phyloP scores from a whole-genome alignment of 1,284 basidiomycete species.

The Acaromyces ingoldii region DNA sequence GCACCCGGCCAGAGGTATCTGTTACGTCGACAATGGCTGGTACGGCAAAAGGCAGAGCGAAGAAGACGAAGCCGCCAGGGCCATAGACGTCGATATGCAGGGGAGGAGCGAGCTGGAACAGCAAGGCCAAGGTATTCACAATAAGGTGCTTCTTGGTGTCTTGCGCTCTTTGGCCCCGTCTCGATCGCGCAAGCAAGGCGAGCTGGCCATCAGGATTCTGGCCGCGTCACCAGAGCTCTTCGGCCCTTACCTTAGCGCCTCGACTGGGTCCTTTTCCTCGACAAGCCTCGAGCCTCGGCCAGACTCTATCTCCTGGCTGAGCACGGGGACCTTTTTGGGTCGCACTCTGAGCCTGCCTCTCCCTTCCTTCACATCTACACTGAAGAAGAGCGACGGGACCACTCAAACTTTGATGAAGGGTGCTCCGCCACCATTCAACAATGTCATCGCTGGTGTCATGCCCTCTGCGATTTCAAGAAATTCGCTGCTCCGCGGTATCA shows the following conservation, averaged over 20 bases:
- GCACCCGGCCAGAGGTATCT: constrained; percentile 74
- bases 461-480: constrained; percentile 24
- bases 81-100: constrained; percentile 39
- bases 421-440: constrained; percentile 65
- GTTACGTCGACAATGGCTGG: constrained; percentile 85
- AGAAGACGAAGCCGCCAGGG: not conserved
- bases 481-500: constrained; percentile 68
- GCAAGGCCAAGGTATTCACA: constrained; percentile 59
- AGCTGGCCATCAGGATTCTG: constrained; percentile 73
- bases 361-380: constrained; percentile 54
- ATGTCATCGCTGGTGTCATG: constrained; percentile 56
- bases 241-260: constrained; percentile 58
- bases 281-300: constrained; percentile 78
- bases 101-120: constrained; percentile 54
- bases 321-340: constrained; percentile 75
- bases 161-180: constrained; percentile 70
- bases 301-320: constrained; percentile 75
- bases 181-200: constrained; percentile 79
- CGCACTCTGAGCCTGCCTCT: constrained; percentile 70
- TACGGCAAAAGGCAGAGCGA: constrained; percentile 58
- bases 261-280: constrained; percentile 59
- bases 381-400: not conserved
- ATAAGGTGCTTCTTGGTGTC: constrained; percentile 75
- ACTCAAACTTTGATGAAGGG: constrained; percentile 41
- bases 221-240: constrained; percentile 79